These are phyloP conservation scores for Pistacia atlantica DNA, from an alignment of 345 rosid species.

Conservation along the genomic window DNA sequence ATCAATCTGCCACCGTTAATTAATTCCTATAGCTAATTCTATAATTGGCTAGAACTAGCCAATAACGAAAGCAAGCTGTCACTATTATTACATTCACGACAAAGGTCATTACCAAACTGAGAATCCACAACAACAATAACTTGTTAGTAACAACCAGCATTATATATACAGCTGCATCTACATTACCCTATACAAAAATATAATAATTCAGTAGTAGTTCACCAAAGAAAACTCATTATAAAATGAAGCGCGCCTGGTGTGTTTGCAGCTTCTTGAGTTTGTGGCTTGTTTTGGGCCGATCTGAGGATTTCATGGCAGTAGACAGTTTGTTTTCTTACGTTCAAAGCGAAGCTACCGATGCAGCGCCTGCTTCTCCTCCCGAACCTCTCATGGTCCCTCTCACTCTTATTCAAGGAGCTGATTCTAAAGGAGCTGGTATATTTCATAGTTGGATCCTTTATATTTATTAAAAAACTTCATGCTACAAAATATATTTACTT, in stretches of 20 bases:
- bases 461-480: too few relatives aligned
- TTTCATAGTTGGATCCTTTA: background rate
- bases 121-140: too few relatives aligned
- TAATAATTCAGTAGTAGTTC: background rate
- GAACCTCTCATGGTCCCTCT: constrained; percentile 61
- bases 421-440: constrained; percentile 83
- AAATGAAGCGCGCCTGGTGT: constrained; percentile 9
- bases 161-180: too few relatives aligned
- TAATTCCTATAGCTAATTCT: too few relatives aligned
- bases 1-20: too few relatives aligned
- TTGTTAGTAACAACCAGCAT: too few relatives aligned
- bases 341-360: constrained; percentile 25
- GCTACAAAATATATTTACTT: background rate
- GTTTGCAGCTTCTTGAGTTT: constrained; percentile 23
- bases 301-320: constrained; percentile 33
- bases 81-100: too few relatives aligned
- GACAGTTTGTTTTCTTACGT: constrained; percentile 31
- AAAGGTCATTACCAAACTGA: too few relatives aligned
- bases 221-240: background rate
- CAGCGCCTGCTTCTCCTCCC: too few relatives aligned
- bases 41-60: too few relatives aligned
- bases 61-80: too few relatives aligned
- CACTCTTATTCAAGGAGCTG: constrained; percentile 84
- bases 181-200: too few relatives aligned
- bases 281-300: constrained; percentile 38